These are phyloP conservation scores for Bullera alba DNA, from an alignment of 768 basidiomycete genomes.

Conservation along the genomic window DNA sequence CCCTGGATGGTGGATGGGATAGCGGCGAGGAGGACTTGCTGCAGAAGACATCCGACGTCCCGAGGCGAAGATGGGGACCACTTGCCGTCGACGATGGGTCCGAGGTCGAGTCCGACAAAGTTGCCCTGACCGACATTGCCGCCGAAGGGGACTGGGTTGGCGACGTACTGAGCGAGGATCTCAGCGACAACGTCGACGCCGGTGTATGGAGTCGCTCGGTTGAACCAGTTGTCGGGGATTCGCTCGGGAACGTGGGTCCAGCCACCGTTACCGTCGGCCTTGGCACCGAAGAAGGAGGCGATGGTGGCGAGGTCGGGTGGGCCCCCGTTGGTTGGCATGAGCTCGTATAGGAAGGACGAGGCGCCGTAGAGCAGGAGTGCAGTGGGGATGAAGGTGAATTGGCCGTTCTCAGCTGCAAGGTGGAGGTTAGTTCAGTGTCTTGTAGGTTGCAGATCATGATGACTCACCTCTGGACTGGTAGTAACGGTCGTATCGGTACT, in stretches of 20 bases:
- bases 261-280: constrained; percentile 7
- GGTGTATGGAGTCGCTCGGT: constrained; percentile 7
- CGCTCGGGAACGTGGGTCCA: constrained; percentile 13
- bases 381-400: constrained; percentile 4
- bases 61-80: not conserved
- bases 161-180: constrained; percentile 10
- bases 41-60: constrained; percentile 5
- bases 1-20: constrained; percentile 3
- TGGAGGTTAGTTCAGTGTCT: not conserved
- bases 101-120: constrained; percentile 3
- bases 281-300: constrained; percentile 14
- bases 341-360: constrained; percentile 5
- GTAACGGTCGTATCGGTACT: constrained; percentile 1
- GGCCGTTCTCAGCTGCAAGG: constrained; percentile 7
- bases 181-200: constrained; percentile 7
- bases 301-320: constrained; percentile 13
- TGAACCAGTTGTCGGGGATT: constrained; percentile 15
- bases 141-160: constrained; percentile 8
- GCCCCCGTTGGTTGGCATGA: constrained; percentile 13
- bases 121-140: constrained; percentile 4
- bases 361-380: constrained; percentile 5
- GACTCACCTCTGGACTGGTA: constrained; percentile 1
- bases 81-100: constrained; percentile 3
- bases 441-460: not conserved
- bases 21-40: constrained; percentile 2